Base-by-base conservation (phyloP, 805 yeast genomes). In the Kodamaea leandrae region DNA sequence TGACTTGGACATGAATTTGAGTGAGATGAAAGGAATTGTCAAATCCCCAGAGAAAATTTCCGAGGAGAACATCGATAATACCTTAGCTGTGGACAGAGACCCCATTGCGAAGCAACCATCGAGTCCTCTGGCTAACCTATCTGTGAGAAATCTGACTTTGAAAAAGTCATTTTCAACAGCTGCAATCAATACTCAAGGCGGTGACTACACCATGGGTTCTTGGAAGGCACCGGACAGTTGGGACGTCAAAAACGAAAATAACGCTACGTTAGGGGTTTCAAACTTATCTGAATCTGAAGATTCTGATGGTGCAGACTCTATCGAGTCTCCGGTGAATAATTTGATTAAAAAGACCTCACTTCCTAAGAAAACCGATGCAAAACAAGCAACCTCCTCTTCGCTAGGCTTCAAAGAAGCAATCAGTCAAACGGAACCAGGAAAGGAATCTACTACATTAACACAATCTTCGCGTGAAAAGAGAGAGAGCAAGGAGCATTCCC, bases 21-120 rank as follows among this genome's bases (percentile, higher is more conserved):
- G 65, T 36, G 76, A 77, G 47, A 75, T 78, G 76, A 60, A 67
- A 25, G 78, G 78, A 6, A 77, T 78, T 43, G 63, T 78, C 32
- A 66, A 63, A 38, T 50, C 57, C 3, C 56, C 60, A 1, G 42
- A 43, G 12, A 32, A 32, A 10, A 37, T 20, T 6, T 15, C 28
- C 10, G 30, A 26, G n/a, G 32, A 25, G 14, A 20, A 17, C 6
- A 8, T 30, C 21, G 21, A 30, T 15, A 16, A 7, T 17, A 6
- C 6, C 12, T 25, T 25, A 9, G 20, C 20, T 5, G 21, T 17
- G n/a, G 21, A 30, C 4, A 16, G 6, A 9, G 13, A 3, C 4
- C 33, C 21, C 4, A 9, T 17, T 12, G 4, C 21, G n/a, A 17
- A 9, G 13, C 19, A 9, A 8, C 20, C 10, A 8, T 9, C 6